Base-by-base conservation (phyloP, 2,329 filamentous ascomycete genomes). In the Trichoderma sp. region DNA sequence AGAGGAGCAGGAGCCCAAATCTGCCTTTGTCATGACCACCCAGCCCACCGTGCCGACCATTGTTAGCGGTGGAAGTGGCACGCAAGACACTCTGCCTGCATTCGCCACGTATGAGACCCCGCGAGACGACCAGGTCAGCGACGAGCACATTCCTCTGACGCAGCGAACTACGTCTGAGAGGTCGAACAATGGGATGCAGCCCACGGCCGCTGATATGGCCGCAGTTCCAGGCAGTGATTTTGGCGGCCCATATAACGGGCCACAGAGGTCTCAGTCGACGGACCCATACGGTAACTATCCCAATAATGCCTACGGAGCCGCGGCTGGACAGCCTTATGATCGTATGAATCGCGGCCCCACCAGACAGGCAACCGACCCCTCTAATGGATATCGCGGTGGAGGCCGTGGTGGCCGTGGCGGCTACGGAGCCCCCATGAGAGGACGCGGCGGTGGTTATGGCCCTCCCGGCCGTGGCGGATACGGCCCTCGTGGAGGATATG, bases 101-200 rank as follows among this genome's bases (percentile, higher is more conserved):
- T 89, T 91, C 77, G 86, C 89, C 4, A 84, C 90, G 0, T 94
- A 89, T 72, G 91, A 93, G 72, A 87, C 87, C 72, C 87, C 90
- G 71, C 87, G 85, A 73, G 85, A 89, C 37, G 86, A 87, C 68
- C 83, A 83, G 68, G 84, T 83, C 71, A 89, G 86, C 75, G 91
- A 94, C 72, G 91, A 94, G 77, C 86, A 86, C 67, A 86, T 91
- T 18, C 91, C 91, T 0, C 80, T 94, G 69, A 94, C 91, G 21
- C 83, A 87, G 8, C 83, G 85, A 61, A 89, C 88, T 66, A 88
- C 89, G 3, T 87, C 86, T 21, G 84, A 90, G 49, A 82, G 83
- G 72, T 87, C 85, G 4, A 84, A 83, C 24, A 85, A 82, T 71
- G 80, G 79, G 71, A 77, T 76, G 71, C 77, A 82, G 72, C 80